These are phyloP conservation scores for Fraxinus latifolia DNA, from an alignment of 305 asterid species.

Conservation along the genomic window DNA sequence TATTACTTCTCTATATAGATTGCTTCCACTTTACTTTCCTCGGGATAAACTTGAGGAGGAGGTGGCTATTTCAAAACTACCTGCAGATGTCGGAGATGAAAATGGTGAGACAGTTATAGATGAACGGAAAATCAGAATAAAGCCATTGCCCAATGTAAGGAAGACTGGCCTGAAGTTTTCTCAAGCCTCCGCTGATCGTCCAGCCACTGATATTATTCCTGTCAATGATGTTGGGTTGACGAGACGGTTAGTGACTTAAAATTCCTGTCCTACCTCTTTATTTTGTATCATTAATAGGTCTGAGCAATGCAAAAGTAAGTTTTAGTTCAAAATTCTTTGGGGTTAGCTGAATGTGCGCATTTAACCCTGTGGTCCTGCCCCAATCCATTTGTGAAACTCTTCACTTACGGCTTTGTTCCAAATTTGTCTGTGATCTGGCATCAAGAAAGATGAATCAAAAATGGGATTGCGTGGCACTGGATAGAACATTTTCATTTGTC, in stretches of 20 bases:
- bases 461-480: background rate
- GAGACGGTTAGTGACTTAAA: slow-evolving; percentile 53
- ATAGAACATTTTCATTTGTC: background rate
- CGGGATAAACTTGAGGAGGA: slow-evolving; percentile 82
- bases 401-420: background rate
- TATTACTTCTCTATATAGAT: slow-evolving; percentile 33
- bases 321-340: slow-evolving; percentile 1
- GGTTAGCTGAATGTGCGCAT: slow-evolving; percentile 6
- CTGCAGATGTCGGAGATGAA: slow-evolving; percentile 97
- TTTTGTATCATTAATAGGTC: slow-evolving; percentile 14
- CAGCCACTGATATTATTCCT: slow-evolving; percentile 40
- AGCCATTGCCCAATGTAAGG: slow-evolving; percentile 71
- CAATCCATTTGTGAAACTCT: background rate
- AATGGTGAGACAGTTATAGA: slow-evolving; percentile 82
- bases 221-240: slow-evolving; percentile 37
- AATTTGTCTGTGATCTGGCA: background rate
- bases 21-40: slow-evolving; percentile 95
- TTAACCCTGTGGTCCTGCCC: background rate
- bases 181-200: slow-evolving; percentile 47
- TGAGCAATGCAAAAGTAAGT: background rate
- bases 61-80: slow-evolving; percentile 70
- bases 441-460: background rate
- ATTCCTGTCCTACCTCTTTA: background rate
- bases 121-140: slow-evolving; percentile 87
- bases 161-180: slow-evolving; percentile 41